These are phyloP conservation scores for Yamadazyma membranifaciens DNA, from an alignment of 1,139 yeast species.

Conservation along the genomic window DNA sequence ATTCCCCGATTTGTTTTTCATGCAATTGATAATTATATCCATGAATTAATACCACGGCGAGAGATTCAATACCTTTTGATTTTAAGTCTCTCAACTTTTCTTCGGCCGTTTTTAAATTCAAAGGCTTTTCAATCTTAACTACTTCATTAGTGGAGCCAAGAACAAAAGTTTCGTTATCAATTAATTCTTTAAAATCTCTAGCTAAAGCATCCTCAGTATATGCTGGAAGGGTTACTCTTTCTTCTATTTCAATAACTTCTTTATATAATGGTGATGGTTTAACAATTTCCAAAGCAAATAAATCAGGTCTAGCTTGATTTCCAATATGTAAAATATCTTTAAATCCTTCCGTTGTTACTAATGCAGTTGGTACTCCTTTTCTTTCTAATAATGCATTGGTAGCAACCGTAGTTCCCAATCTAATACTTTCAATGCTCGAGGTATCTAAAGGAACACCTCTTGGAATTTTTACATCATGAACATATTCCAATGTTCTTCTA, in stretches of 20 bases:
- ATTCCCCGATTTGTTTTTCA: conserved; percentile 53
- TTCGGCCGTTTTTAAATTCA: conserved; percentile 30
- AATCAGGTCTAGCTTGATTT: conserved; percentile 69
- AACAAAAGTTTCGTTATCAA: conserved; percentile 19
- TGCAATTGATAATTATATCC: conserved; percentile 70
- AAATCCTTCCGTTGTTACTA: conserved; percentile 63
- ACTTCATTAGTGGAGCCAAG: conserved; percentile 65
- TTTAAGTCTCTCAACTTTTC: conserved; percentile 37
- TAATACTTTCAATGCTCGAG: conserved; percentile 42
- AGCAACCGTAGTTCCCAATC: conserved; percentile 83
- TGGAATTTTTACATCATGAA: conserved; percentile 14
- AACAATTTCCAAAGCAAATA: conserved; percentile 59
- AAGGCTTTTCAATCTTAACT: conserved; percentile 50
- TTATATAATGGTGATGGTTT: conserved; percentile 61
- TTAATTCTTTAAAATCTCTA: conserved; percentile 17
- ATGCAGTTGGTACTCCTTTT: conserved; percentile 63
- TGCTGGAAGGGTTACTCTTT: conserved; percentile 68
- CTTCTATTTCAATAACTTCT: conserved; percentile 64
- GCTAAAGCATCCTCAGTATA: conserved; percentile 58
- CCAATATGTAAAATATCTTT: conserved; percentile 65
- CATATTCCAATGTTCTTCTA: conserved; percentile 19
- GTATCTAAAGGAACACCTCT: conserved; percentile 22
- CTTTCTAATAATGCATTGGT: conserved; percentile 72
- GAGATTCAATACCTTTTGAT: conserved; percentile 57
- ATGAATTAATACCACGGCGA: conserved; percentile 69